Base-by-base conservation (phyloP, 495 filamentous ascomycete species). In the Hypoxylon crocopeplum region DNA sequence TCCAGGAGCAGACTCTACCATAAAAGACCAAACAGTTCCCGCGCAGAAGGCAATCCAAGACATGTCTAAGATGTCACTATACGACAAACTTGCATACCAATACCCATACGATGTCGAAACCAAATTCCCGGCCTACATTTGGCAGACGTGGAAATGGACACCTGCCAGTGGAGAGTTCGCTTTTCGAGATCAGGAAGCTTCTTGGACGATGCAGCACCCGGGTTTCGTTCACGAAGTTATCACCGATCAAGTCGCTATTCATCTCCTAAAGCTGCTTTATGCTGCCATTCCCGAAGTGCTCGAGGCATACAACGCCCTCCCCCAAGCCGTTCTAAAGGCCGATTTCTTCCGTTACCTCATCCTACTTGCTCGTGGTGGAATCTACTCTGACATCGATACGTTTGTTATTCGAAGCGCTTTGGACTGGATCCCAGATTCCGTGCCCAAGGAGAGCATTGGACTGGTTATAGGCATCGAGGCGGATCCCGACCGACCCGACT, bases 271-370 rank as follows among this genome's bases (percentile, higher is more conserved):
- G 29, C 84, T 97, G 67, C 85, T 98, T 32, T 98, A 96, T 70
- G 88, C 87, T 1, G 83, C 91, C 15, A 78, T 97, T 1, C 94
- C 94, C 5, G 92, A 96, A 63, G 89, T 98, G 1, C 74, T 95
- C n/a, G 92, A 97, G 66, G 93, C 94, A 10, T 98, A 96, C 75
- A 76, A 87, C 17, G 79, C 92, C 2, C 75, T 98, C 11, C 95
- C 93, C 2, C 74, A 95, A 29, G 86, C 91, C 2, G 90, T 98
- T 0, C 78, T 98, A 60, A 98, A 98, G 71, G 94, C 94, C 47
- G 94, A 98, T 71, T 96, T 98, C 79, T 98, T 98, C 81, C 88
- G 94, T 47, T 98, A 98, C 69, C 77, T 98, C 42, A 93, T 98
- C 63, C 80, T 98, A 27, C 87, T 97, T 30, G 94, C 94, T 13